Evolutionary conservation across 805 yeast species (phyloP).

Genomic region (Teunomyces gatunensis): DNA sequence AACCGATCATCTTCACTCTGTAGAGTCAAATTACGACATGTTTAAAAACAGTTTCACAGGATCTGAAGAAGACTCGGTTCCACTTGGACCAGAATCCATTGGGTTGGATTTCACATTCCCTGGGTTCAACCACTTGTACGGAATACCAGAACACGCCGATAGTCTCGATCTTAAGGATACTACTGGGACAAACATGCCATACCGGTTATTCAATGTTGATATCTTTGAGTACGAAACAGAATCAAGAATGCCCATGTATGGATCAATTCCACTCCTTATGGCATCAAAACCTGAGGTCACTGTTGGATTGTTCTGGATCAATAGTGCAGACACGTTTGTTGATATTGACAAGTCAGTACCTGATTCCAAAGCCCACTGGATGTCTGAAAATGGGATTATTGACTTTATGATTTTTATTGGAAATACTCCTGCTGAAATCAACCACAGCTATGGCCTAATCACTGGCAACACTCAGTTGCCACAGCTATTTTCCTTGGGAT

Average conservation of each 20-base stretch:
- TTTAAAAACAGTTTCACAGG: slow-evolving; percentile 74
- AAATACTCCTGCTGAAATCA: slow-evolving; percentile 52
- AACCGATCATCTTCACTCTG: slow-evolving; percentile 42
- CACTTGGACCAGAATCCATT: slow-evolving; percentile 87
- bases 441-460: slow-evolving; percentile 58
- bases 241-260: slow-evolving; percentile 89
- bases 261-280: slow-evolving; percentile 84
- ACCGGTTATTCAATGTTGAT: slow-evolving; percentile 88
- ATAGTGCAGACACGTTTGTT: slow-evolving; percentile 88
- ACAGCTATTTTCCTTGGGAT: slow-evolving; percentile 74
- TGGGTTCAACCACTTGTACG: slow-evolving; percentile 67
- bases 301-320: slow-evolving; percentile 86
- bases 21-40: slow-evolving; percentile 63
- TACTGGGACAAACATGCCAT: slow-evolving; percentile 56
- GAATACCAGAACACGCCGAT: slow-evolving; percentile 98
- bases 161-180: slow-evolving; percentile 74
- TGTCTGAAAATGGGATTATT: slow-evolving; percentile 83
- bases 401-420: slow-evolving; percentile 73
- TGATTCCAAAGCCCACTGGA: slow-evolving; percentile 74
- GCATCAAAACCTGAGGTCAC: slow-evolving; percentile 58
- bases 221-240: slow-evolving; percentile 89
- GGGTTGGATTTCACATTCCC: slow-evolving; percentile 72
- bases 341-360: slow-evolving; percentile 52
- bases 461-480: slow-evolving; percentile 80
- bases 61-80: slow-evolving; percentile 59